A percentile compares a stretch with the other conserved stretches of the same genome.
Conservation (phyloP, 2,329 filamentous ascomycete species). For the Biscogniauxia marginata region DNA sequence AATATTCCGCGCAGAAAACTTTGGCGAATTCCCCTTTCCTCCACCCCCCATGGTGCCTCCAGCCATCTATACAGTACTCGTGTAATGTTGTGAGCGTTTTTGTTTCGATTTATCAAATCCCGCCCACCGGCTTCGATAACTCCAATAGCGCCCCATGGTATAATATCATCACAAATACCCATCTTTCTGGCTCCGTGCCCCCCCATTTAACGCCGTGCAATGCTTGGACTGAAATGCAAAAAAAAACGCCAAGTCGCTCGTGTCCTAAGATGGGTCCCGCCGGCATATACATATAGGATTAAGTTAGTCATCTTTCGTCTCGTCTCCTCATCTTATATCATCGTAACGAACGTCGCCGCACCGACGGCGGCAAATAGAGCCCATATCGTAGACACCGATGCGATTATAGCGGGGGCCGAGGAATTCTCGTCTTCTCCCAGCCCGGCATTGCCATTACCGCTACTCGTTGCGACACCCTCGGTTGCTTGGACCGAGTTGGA, state of each 20-base stretch:
- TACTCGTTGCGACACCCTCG: constrained; percentile 35
- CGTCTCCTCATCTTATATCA: constrained; percentile 9
- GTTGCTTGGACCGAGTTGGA: constrained; percentile 49
- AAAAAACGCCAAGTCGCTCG: neutral
- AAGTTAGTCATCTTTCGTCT: neutral
- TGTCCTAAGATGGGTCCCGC: neutral
- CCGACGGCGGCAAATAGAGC: constrained; percentile 15
- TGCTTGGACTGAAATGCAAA: constrained; percentile 4
- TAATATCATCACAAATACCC: too few species aligned
- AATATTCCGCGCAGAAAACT: too few species aligned
- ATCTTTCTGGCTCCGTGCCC: neutral
- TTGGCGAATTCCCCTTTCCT: too few species aligned
- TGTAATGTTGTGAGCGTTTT: too few species aligned
- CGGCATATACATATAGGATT: neutral
- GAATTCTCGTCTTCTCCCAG: constrained; percentile 10
- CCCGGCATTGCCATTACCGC: constrained; percentile 18
- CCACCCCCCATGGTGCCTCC: too few species aligned
- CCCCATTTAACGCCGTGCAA: constrained; percentile 12
- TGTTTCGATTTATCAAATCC: too few species aligned
- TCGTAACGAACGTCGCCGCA: constrained; percentile 11
- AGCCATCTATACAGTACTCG: too few species aligned
- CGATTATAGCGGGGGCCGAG: neutral
- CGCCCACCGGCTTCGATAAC: too few species aligned
- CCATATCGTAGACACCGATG: constrained; percentile 8
- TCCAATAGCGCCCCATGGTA: too few species aligned